Percentiles rank a stretch among this genome's conserved stretches.
These are phyloP conservation scores for Nadsonia starkeyi-henricii DNA, from an alignment of 1,139 yeast genomes.

Conservation along the genomic window DNA sequence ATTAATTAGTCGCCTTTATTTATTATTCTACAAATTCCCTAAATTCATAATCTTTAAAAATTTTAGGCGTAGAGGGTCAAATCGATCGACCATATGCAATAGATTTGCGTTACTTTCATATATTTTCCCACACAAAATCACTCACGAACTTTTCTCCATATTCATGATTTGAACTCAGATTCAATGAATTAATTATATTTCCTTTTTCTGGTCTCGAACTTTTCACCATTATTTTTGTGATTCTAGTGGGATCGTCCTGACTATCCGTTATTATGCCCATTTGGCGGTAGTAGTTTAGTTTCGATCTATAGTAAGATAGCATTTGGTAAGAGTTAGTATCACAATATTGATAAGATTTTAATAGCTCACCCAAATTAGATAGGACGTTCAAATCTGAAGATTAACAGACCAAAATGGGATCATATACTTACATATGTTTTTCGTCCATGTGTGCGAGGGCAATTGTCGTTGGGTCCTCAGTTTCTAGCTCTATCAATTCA, in stretches of 20 bases:
- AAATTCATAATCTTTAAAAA: too few species aligned
- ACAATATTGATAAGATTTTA: too few species aligned
- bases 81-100: too few species aligned
- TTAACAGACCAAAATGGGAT: too few species aligned
- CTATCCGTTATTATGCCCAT: conserved; percentile 25
- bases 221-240: not conserved
- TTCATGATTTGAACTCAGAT: not conserved
- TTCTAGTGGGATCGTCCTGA: conserved; percentile 9
- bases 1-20: too few species aligned
- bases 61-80: too few species aligned
- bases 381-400: too few species aligned
- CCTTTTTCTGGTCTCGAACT: not conserved
- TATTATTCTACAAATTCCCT: too few species aligned
- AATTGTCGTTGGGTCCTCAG: conserved; percentile 20
- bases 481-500: conserved; percentile 25
- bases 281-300: conserved; percentile 24
- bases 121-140: not conserved
- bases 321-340: too few species aligned
- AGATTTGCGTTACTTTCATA: too few species aligned
- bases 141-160: not conserved
- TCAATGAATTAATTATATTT: not conserved
- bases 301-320: conserved; percentile 17
- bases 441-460: conserved; percentile 21
- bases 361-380: too few species aligned
- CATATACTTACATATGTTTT: conserved; percentile 9